Percentiles rank a stretch among this genome's conserved stretches.
These are phyloP conservation scores for Glaciozyma antarctica DNA, from an alignment of 768 basidiomycete genomes.

Conservation along the genomic window DNA sequence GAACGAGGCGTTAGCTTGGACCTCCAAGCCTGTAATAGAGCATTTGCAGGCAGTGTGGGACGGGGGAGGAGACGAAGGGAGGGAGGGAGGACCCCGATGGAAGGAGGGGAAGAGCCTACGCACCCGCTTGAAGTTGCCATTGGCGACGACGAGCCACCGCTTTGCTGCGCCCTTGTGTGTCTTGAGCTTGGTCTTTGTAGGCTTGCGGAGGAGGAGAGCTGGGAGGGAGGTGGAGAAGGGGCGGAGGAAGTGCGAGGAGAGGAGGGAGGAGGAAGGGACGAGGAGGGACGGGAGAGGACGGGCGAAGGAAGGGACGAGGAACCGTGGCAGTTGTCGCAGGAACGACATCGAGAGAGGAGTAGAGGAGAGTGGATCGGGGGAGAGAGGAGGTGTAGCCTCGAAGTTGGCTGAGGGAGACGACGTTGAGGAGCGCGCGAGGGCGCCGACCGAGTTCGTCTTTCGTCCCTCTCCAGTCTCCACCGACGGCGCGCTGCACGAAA, in stretches of 20 bases:
- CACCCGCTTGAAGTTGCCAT: constrained; percentile 40
- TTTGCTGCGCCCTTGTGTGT: constrained; percentile 42
- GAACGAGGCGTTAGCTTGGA: neutral
- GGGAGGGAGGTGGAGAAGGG: constrained; percentile 13
- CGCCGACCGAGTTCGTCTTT: no score
- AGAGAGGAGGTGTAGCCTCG: no score
- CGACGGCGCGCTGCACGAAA: no score
- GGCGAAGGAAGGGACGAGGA: neutral
- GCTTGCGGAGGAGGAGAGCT: constrained; percentile 14
- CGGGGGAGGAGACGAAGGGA: no score
- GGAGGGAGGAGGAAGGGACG: neutral
- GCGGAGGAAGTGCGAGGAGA: neutral
- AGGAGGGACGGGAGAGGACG: neutral
- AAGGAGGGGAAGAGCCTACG: constrained; percentile 5
- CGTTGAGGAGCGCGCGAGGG: no score
- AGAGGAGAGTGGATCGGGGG: no score
- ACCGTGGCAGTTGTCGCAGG: neutral
- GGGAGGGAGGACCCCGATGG: neutral
- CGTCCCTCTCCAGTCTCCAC: no score
- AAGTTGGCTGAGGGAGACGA: no score
- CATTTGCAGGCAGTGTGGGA: no score
- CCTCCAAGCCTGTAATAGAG: no score
- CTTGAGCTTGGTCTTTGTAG: constrained; percentile 38
- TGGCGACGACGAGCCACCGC: constrained; percentile 38
- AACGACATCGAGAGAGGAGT: no score